Evolutionary conservation across 306 rosid genomes (phyloP).

Genomic region (Castanea crenata): DNA sequence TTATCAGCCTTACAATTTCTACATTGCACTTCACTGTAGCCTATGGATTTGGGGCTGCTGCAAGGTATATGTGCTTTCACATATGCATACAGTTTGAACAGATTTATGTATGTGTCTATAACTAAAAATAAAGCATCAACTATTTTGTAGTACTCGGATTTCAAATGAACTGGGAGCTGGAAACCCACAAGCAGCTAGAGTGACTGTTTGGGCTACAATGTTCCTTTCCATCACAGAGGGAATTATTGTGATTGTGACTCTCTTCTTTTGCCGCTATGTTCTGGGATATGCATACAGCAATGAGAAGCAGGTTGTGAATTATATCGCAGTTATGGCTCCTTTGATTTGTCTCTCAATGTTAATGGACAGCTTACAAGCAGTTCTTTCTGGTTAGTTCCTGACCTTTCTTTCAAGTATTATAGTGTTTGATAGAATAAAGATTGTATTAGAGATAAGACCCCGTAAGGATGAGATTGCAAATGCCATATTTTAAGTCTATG

Average conservation of each 20-base stretch:
- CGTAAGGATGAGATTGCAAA: neutral
- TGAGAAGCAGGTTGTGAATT: constrained; percentile 28
- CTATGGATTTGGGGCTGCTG: constrained; percentile 61
- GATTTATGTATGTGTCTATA: neutral
- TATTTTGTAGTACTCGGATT: constrained; percentile 32
- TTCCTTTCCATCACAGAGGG: constrained; percentile 31
- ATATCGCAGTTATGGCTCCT: constrained; percentile 30
- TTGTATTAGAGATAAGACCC: neutral
- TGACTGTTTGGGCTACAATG: constrained; percentile 15
- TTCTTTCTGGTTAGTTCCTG: constrained; percentile 38
- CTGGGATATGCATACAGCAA: constrained; percentile 41
- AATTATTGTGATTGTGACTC: constrained; percentile 12
- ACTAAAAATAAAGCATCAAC: constrained; percentile 5
- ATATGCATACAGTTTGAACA: neutral
- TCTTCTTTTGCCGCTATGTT: constrained; percentile 21
- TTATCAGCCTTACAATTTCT: constrained; percentile 55
- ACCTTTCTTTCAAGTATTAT: neutral
- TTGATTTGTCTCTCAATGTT: constrained; percentile 33
- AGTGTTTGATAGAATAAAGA: neutral
- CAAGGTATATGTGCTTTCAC: constrained; percentile 37
- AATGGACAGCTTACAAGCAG: constrained; percentile 41
- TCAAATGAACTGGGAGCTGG: constrained; percentile 53
- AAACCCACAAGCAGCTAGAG: constrained; percentile 31
- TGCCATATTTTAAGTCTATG: too few species aligned
- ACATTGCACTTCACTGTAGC: constrained; percentile 58